phyloP scores from a whole-genome alignment of 2,329 filamentous ascomycete genomes.

The Arthrinium puccinioides region DNA sequence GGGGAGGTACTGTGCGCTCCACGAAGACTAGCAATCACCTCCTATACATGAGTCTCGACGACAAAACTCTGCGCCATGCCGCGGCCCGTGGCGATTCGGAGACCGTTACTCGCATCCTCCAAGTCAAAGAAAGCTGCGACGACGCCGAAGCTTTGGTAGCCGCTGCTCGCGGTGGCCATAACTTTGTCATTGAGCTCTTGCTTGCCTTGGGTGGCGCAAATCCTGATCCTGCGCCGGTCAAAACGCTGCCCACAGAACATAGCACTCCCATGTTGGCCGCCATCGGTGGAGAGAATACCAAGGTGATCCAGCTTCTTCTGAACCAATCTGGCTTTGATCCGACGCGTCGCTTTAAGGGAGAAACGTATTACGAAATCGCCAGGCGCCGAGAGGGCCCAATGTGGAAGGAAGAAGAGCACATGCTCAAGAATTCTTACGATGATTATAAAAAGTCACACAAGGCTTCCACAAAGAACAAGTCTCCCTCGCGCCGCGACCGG shows the following conservation, averaged over 20 bases:
- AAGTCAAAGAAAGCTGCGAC: slow-evolving; percentile 53
- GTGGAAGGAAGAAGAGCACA: slow-evolving; percentile 81
- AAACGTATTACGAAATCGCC: slow-evolving; percentile 83
- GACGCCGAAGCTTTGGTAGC: slow-evolving; percentile 86
- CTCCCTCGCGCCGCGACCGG: slow-evolving; percentile 33
- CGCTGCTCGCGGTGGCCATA: slow-evolving; percentile 85
- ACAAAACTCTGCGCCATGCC: slow-evolving; percentile 53
- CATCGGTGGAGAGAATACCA: slow-evolving; percentile 81
- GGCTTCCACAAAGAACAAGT: slow-evolving; percentile 39
- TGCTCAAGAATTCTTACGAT: slow-evolving; percentile 71
- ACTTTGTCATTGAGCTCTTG: slow-evolving; percentile 75
- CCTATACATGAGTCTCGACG: slow-evolving; percentile 56
- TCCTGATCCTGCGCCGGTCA: slow-evolving; percentile 61
- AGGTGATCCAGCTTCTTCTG: slow-evolving; percentile 74
- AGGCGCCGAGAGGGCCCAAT: slow-evolving; percentile 75
- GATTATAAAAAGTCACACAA: slow-evolving; percentile 49
- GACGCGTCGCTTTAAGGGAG: slow-evolving; percentile 65
- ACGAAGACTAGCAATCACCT: slow-evolving; percentile 59
- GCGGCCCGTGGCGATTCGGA: slow-evolving; percentile 55
- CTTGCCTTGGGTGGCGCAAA: slow-evolving; percentile 60
- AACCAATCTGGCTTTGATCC: slow-evolving; percentile 77
- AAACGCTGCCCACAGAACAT: slow-evolving; percentile 56
- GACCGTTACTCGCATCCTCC: slow-evolving; percentile 52
- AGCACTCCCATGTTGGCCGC: slow-evolving; percentile 91
- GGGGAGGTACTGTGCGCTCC: slow-evolving; percentile 48